These are phyloP conservation scores for Arthrobotrys entomopaga DNA, from an alignment of 2,329 filamentous ascomycete species.

Conservation along the genomic window DNA sequence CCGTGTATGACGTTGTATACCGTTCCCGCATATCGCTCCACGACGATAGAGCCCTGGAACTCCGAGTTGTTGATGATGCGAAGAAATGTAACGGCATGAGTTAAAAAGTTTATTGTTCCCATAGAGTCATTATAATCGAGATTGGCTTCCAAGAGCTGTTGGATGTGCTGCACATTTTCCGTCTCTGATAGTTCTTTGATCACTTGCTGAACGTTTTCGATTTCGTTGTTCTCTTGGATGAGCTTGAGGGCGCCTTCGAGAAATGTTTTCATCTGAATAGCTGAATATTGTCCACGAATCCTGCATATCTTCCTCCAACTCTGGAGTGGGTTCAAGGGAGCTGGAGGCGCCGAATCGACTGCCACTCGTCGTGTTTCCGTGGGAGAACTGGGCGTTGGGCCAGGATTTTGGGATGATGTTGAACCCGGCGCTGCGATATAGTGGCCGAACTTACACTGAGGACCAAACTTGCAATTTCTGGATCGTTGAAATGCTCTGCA, in stretches of 20 bases:
- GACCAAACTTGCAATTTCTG: slow-evolving; percentile 8
- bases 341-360: background rate
- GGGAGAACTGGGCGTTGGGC: background rate
- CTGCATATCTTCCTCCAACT: slow-evolving; percentile 35
- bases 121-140: slow-evolving; percentile 14
- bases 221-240: slow-evolving; percentile 14
- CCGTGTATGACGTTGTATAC: slow-evolving; percentile 65
- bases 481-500: slow-evolving; percentile 17
- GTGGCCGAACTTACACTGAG: slow-evolving; percentile 27
- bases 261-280: slow-evolving; percentile 48
- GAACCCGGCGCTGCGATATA: background rate
- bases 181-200: slow-evolving; percentile 31
- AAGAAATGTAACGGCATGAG: slow-evolving; percentile 62
- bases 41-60: slow-evolving; percentile 63
- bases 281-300: slow-evolving; percentile 10
- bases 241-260: slow-evolving; percentile 32
- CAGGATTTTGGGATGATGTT: background rate
- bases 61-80: slow-evolving; percentile 63
- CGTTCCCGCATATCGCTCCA: slow-evolving; percentile 63
- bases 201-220: slow-evolving; percentile 33
- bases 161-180: slow-evolving; percentile 26
- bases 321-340: slow-evolving; percentile 3
- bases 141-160: slow-evolving; percentile 40
- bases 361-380: background rate
- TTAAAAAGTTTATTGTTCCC: slow-evolving; percentile 15